Evolutionary conservation across 495 filamentous ascomycete species (phyloP).

Genomic region (Extremus antarcticus): DNA sequence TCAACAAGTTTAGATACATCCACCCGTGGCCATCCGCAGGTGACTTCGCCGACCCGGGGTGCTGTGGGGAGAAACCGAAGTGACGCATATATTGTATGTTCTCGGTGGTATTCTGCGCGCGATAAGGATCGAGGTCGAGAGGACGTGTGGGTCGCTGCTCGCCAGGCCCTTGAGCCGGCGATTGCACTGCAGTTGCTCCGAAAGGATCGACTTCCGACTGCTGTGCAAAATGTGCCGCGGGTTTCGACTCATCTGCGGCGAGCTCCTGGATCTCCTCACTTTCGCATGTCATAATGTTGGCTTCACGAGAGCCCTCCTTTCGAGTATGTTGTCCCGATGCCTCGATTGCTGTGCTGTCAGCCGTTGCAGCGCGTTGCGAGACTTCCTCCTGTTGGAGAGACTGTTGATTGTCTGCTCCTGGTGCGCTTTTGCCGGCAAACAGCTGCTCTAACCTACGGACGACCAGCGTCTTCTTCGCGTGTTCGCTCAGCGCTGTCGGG

Average conservation of each 20-base stretch:
- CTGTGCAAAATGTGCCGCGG: constrained; percentile 7
- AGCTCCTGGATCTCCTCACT: constrained; percentile 14
- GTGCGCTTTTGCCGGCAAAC: constrained; percentile 57
- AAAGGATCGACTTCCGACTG: background rate
- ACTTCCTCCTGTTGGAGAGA: constrained; percentile 45
- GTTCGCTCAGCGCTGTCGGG: constrained; percentile 46
- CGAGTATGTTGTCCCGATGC: constrained; percentile 22
- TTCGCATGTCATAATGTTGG: constrained; percentile 33
- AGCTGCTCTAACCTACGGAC: constrained; percentile 63
- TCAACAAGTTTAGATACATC: constrained; percentile 73
- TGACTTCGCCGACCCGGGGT: constrained; percentile 39
- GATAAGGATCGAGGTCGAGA: constrained; percentile 58
- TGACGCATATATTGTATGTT: constrained; percentile 68
- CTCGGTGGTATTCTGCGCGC: constrained; percentile 54
- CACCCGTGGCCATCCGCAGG: constrained; percentile 44
- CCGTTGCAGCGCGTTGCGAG: constrained; percentile 40
- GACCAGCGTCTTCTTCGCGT: constrained; percentile 58
- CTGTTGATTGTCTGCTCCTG: constrained; percentile 33
- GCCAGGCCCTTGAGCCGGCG: constrained; percentile 4
- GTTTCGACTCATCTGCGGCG: constrained; percentile 3
- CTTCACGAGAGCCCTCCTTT: constrained; percentile 39
- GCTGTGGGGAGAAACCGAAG: constrained; percentile 49
- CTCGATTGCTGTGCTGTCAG: constrained; percentile 30
- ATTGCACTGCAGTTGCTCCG: background rate
- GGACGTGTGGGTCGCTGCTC: constrained; percentile 65